These are phyloP conservation scores for Cyberlindnera nakhonratchasimensis DNA, from an alignment of 805 yeast species.

Conservation along the genomic window DNA sequence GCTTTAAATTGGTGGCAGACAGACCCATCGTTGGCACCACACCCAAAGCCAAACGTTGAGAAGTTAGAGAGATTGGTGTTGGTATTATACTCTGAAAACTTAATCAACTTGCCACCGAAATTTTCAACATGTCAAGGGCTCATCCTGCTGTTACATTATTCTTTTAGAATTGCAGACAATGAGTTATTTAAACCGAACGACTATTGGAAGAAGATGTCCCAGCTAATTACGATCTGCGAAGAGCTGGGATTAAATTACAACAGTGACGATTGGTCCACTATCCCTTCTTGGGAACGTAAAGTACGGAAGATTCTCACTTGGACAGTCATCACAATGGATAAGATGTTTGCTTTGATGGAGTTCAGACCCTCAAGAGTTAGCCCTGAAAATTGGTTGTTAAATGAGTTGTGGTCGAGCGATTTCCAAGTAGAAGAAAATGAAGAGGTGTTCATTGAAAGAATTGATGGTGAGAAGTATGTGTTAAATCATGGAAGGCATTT, in stretches of 20 bases:
- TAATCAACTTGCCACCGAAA: slow-evolving; percentile 28
- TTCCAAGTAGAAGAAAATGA: slow-evolving; percentile 22
- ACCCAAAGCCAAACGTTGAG: slow-evolving; percentile 21
- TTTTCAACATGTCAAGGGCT: slow-evolving; percentile 39
- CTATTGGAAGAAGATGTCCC: slow-evolving; percentile 24
- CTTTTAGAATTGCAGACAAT: slow-evolving; percentile 12
- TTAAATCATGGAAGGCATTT: slow-evolving; percentile 13
- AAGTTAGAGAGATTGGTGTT: slow-evolving; percentile 28
- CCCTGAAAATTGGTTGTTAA: slow-evolving; percentile 27
- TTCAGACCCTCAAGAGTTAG: slow-evolving; percentile 25
- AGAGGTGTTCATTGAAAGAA: slow-evolving; percentile 19
- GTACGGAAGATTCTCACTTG: slow-evolving; percentile 26
- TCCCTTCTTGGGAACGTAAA: slow-evolving; percentile 31
- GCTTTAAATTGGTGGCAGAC: slow-evolving; percentile 29
- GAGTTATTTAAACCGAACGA: slow-evolving; percentile 16
- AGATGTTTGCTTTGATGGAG: slow-evolving; percentile 28
- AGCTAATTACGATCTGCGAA: slow-evolving; percentile 25
- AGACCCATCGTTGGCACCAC: slow-evolving; percentile 12
- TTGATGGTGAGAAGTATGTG: slow-evolving; percentile 19
- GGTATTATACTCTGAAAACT: slow-evolving; percentile 27
- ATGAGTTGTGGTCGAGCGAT: slow-evolving; percentile 19
- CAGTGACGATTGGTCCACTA: slow-evolving; percentile 25
- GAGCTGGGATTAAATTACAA: slow-evolving; percentile 29
- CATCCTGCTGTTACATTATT: slow-evolving; percentile 31
- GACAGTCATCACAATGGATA: slow-evolving; percentile 28